Conservation (phyloP, 1,284 basidiomycete species). For the Microbotryum intermedium region DNA sequence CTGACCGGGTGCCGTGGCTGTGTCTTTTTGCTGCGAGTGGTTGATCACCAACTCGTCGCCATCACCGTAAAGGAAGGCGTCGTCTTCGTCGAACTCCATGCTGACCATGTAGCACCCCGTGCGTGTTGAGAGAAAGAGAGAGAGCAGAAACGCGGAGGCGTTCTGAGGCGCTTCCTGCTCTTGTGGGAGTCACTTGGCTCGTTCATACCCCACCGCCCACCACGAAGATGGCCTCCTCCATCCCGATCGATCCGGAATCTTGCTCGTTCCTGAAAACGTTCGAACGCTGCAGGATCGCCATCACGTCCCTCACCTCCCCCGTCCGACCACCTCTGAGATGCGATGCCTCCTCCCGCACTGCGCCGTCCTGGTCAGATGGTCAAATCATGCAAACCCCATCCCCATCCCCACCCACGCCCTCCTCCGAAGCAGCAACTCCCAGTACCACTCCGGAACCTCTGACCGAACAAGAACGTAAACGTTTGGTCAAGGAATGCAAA, state of each 20-base stretch:
- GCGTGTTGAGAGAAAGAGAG: too few relatives aligned
- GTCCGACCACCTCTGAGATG: constrained; percentile 6
- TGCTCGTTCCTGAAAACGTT: constrained; percentile 18
- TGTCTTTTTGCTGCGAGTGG: background rate
- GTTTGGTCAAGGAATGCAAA: constrained; percentile 37
- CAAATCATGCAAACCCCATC: constrained; percentile 8
- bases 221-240: background rate
- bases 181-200: too few relatives aligned
- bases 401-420: background rate
- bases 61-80: constrained; percentile 27
- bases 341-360: background rate
- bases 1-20: background rate
- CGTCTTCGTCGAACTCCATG: constrained; percentile 25
- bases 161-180: too few relatives aligned
- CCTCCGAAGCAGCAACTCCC: background rate
- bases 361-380: constrained; percentile 15
- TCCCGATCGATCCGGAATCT: constrained; percentile 1
- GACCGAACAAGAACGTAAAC: constrained; percentile 6
- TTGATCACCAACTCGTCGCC: background rate
- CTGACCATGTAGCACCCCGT: too few relatives aligned
- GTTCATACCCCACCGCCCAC: background rate
- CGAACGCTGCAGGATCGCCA: constrained; percentile 13
- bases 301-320: constrained; percentile 5
- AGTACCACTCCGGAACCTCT: background rate
- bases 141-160: too few relatives aligned